Evolutionary conservation across 1,284 basidiomycete species (phyloP), one percentile per base, ranked within the genome.

Genomic region (Irpex sp.): DNA sequence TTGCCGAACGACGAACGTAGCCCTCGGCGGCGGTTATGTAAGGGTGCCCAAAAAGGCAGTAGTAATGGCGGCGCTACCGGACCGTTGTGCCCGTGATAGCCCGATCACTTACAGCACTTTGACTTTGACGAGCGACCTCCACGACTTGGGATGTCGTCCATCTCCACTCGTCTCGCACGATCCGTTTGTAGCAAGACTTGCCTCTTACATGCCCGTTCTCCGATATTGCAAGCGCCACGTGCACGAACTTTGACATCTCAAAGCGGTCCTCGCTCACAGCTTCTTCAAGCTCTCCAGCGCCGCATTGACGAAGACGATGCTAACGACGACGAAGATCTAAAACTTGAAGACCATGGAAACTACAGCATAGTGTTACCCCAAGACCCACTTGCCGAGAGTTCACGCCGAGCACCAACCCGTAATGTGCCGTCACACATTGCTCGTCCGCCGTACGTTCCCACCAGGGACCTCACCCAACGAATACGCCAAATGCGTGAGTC

Each of bases 301-400:
- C 39, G 14, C 2, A 45, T n/a, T 5, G 39, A 45, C 12, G 39
- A 45, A 45, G 12, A n/a, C 5, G 39, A 64, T 16, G 55, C 62
- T 23, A 23, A 23, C 2, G 57, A 61, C 14, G 60, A 61, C 9
- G 54, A 19, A 8, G 45, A 42, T 2, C 57, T 62, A 9, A 37
- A 19, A 6, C 57, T 64, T n/a, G 60, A 66, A 49, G 65, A 67
- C 51, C 65, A 61, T 58, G 87, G 88, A 10, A 65, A 67, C 35
- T 91, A 88, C 74, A 78, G 76, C 54, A 73, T 91, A 35, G 85
- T 91, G 59, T 76, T 90, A 4, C 89, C 88, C 0, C 71, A 78
- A 18, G 88, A 90, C 64, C 86, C 87, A 0, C 85, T 80, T 59
- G 75, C 85, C 16, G 89, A 9, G 82, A 85, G 16, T 75, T 80